A percentile compares a stretch with the other conserved stretches of the same genome.
Conservation (phyloP, 176 grass and related monocot genomes). For the Oropetium thomaeum region DNA sequence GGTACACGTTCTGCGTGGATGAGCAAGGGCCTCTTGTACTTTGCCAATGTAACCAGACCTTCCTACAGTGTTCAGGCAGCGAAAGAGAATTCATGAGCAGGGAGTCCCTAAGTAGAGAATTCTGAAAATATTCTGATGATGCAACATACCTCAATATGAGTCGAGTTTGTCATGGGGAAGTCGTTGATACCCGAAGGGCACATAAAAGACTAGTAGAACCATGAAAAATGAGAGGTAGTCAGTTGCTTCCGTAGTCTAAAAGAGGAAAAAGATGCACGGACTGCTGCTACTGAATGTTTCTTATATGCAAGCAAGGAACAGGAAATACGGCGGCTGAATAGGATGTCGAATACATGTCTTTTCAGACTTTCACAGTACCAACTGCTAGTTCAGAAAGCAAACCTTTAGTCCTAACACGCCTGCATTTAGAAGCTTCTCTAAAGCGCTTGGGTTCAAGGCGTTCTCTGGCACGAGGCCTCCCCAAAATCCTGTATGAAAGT, state of each 20-base stretch:
- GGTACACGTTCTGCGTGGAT: constrained; percentile 83
- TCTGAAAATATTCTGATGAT: background rate
- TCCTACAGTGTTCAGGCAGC: constrained; percentile 44
- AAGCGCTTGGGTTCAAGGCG: constrained; percentile 62
- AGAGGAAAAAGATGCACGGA: background rate
- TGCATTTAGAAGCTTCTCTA: constrained; percentile 69
- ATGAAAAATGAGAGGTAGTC: constrained; percentile 24
- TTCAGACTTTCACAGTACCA: background rate
- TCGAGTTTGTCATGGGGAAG: constrained; percentile 99
- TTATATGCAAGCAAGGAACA: background rate
- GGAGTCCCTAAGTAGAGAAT: background rate
- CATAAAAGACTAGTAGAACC: constrained; percentile 90
- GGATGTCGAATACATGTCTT: background rate
- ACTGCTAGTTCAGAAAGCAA: background rate
- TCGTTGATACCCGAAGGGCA: constrained; percentile 91
- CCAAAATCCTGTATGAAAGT: constrained; percentile 75
- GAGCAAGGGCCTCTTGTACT: constrained; percentile 88
- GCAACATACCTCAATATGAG: constrained; percentile 76
- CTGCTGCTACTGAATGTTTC: background rate
- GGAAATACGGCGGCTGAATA: background rate
- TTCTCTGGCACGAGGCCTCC: constrained; percentile 98
- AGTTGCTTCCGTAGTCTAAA: background rate
- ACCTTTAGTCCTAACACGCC: constrained; percentile 96
- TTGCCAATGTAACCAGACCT: constrained; percentile 77
- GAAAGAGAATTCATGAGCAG: background rate